Evolutionary conservation across 106 monocot genomes (phyloP).

Genomic region (Agapanthus africanus): DNA sequence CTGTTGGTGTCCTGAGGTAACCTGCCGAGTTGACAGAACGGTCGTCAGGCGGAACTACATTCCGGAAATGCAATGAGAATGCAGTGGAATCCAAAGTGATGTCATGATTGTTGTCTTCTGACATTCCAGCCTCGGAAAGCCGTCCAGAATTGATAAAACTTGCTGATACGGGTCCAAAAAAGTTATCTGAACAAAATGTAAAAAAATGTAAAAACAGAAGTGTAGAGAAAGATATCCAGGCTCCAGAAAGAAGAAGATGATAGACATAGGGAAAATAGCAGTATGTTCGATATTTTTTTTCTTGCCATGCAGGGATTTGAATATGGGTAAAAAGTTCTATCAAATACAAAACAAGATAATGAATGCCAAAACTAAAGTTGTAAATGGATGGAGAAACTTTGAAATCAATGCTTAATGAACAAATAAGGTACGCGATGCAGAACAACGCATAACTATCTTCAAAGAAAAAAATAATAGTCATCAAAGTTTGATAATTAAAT

Average conservation of each 20-base stretch:
- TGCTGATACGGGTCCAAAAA: constrained; percentile 89
- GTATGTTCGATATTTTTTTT: too few species aligned
- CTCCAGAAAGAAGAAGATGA: not conserved
- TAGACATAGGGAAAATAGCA: not conserved
- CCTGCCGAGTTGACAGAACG: constrained; percentile 39
- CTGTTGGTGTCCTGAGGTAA: constrained; percentile 51
- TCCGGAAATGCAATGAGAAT: constrained; percentile 86
- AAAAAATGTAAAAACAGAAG: not conserved
- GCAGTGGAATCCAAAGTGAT: constrained; percentile 85
- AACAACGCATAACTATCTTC: too few species aligned
- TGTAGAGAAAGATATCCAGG: not conserved
- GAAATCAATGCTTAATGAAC: too few species aligned
- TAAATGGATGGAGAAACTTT: too few species aligned
- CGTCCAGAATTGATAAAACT: constrained; percentile 74
- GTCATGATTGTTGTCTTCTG: constrained; percentile 79
- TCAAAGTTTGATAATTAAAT: too few species aligned
- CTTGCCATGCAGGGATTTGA: too few species aligned
- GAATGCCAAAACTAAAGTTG: too few species aligned
- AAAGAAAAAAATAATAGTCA: too few species aligned
- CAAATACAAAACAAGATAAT: too few species aligned
- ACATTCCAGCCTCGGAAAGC: constrained; percentile 52
- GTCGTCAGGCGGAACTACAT: constrained; percentile 44
- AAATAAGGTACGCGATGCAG: too few species aligned
- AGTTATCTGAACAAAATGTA: constrained; percentile 44
- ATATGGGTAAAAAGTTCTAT: too few species aligned